Evolutionary conservation across 148 eudicot species (phyloP), one percentile per base, ranked within the genome.

Genomic region (Amaranthus hypochondriacus): DNA sequence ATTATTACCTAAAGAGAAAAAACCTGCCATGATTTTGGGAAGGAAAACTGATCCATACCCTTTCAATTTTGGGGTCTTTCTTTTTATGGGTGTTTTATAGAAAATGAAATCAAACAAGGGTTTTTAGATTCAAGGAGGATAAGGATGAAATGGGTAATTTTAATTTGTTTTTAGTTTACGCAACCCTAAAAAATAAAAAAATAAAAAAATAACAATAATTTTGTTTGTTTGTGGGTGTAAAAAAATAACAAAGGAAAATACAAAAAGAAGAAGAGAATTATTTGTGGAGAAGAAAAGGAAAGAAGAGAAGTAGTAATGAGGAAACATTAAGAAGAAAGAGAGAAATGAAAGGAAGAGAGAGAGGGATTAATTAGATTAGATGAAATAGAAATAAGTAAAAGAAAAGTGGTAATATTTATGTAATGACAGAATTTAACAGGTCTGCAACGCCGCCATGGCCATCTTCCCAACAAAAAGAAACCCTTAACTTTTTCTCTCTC

Each of bases 21-120:
- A 73, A 7, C 74, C 73, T 46, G 80, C 80, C 83, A 83, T 83
- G 4, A 49, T 57, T 56, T 9, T 3, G 3, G n/a, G 5, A 61
- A 67, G 13, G 13, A 53, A 60, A 68, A 28, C 2, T 51, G 0
- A 69, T 78, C 81, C 81, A 78, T 78, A 55, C n/a, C 73, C 61
- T 47, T 18, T 13, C 5, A 9, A 48, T 14, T 28, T 28, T 28
- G 39, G 39, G 39, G 39, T 28, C 1, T 28, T 28, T 28, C 39
- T 28, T 28, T 28, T 28, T 28, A 28, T 28, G 39, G 39, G 39
- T 28, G 2, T 28, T 28, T 28, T 28, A 28, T 28, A 28, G 39
- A 28, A 28, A 28, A 28, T 28, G 39, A 28, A 28, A 28, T 28
- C 39, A 28, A 28, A 70, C 12, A 2, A 48, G n/a, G 10, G 57